Percentiles rank a stretch among this genome's conserved stretches.
Conservation (phyloP, 306 rosid genomes). For the Vicia faba region DNA sequence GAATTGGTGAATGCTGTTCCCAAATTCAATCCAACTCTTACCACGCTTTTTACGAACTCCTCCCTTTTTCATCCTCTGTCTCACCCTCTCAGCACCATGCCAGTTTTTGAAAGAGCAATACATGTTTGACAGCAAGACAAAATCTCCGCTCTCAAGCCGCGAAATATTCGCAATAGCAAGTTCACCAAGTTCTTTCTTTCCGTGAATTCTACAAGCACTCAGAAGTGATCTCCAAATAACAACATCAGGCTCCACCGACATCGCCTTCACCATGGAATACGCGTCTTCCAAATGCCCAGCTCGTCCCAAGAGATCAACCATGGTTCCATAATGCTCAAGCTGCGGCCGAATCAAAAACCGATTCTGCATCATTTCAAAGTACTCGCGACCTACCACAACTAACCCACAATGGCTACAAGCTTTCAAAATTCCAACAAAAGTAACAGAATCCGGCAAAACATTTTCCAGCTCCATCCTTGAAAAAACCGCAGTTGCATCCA, state of each 20-base stretch:
- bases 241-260: slow-evolving; percentile 72
- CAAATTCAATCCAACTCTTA: slow-evolving; percentile 71
- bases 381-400: slow-evolving; percentile 58
- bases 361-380: slow-evolving; percentile 58
- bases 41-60: slow-evolving; percentile 64
- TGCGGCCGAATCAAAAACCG: slow-evolving; percentile 56
- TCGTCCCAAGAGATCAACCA: slow-evolving; percentile 75
- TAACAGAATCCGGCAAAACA: slow-evolving; percentile 59
- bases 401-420: slow-evolving; percentile 73
- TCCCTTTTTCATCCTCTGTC: slow-evolving; percentile 53
- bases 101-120: slow-evolving; percentile 70
- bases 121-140: slow-evolving; percentile 66
- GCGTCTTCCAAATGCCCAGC: slow-evolving; percentile 69
- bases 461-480: slow-evolving; percentile 60
- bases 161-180: slow-evolving; percentile 63
- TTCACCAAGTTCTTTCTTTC: slow-evolving; percentile 61
- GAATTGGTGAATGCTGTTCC: slow-evolving; percentile 54
- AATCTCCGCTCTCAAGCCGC: slow-evolving; percentile 63
- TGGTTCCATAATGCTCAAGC: slow-evolving; percentile 71
- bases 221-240: slow-evolving; percentile 72
- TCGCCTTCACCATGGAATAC: slow-evolving; percentile 47
- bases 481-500: slow-evolving; percentile 52
- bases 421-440: slow-evolving; percentile 64
- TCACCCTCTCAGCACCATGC: slow-evolving; percentile 66
- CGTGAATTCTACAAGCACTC: slow-evolving; percentile 63